Evolutionary conservation across 2,329 filamentous ascomycete genomes (phyloP), one percentile per base, ranked within the genome.

Genomic region (Lecanosticta acicola): DNA sequence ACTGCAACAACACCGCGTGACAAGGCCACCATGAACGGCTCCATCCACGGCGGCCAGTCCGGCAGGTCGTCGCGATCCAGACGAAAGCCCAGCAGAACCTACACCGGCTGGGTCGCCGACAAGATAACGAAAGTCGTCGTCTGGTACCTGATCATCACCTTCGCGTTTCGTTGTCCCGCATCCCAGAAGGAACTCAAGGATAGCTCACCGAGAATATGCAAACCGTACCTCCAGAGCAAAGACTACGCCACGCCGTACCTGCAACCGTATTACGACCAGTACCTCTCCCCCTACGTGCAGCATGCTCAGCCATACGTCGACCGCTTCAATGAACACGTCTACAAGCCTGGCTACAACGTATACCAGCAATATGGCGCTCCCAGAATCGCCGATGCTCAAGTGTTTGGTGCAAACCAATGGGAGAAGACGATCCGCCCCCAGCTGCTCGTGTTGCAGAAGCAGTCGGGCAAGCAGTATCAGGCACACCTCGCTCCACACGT

Each of bases 101-200:
- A 48, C 32, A 47, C 51, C 3, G 53, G 46, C 33, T 62, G 59
- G 58, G 18, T 53, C 19, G 18, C 58, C 29, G 53, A 61, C 45
- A 63, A 64, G 50, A 47, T 37, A 19, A 21, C 56, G 45, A 65
- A 91, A 60, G 67, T 96, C 36, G 67, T 83, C 47, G 84, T 87
- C 16, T 98, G 91, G 91, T 94, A 93, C 65, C 77, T 83, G 29
- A 81, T 97, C 54, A 67, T 89, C 50, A 93, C 85, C 18, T 71
- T 93, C 45, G 69, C 91, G 48, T 85, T 98, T 65, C 80, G 84
- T 50, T 98, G 91, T 66, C 91, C 91, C 10, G 73, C 81, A 2
- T 80, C 79, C 7, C 69, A 83, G 49, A 77, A 83, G 20, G 76
- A 80, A 19, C 79, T 93, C 60, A 78, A 80, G 58, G 79, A 84